Evolutionary conservation across 495 filamentous ascomycete species (phyloP), one percentile per base, ranked within the genome.

Genomic region (Trichoderma gamsii): DNA sequence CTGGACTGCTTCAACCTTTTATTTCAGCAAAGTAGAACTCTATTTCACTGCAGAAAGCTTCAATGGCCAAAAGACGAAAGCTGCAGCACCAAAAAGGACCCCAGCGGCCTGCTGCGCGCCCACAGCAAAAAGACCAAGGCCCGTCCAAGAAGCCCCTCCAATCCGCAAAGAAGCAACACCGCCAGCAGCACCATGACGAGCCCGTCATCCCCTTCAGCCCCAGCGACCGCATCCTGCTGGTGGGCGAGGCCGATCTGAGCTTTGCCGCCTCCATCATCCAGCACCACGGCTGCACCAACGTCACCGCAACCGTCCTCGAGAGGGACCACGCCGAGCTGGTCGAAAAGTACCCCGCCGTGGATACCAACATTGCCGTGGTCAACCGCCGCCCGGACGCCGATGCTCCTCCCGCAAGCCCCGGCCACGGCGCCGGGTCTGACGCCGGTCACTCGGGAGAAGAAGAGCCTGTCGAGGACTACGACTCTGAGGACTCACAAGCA

Each of bases 181-280:
- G 46, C 5, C 66, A 67, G 49, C 32, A 61, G 25, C 46, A 38
- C 11, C 66, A 67, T 18, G 66, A 67, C 46, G 29, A 67, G 32
- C 51, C 25, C 64, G 86, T 82, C 49, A 87, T 96, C 69, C 93
- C 92, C n/a, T 96, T 96, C 79, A 76, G 80, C 25, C 82, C 84
- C 27, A 76, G 79, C 65, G 87, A 95, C 74, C 80, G 84, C 67
- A 90, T 97, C 69, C 85, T 99, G 32, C 83, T 97, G 2, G 77
- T 99, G 71, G 95, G 94, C 64, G 94, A 99, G 80, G 94, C 90
- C 81, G 93, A 99, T 75, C 93, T 99, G 75, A 94, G 91, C 67
- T 97, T 97, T 76, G 87, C 93, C 21, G 85, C 83, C 69, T 90
- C 90, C 0, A 81, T 98, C 16, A 82, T 89, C 68, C 79, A 82